Evolutionary conservation across 108 stramenopile genomes (phyloP).

Genomic region (Cyclotella distinguenda): DNA sequence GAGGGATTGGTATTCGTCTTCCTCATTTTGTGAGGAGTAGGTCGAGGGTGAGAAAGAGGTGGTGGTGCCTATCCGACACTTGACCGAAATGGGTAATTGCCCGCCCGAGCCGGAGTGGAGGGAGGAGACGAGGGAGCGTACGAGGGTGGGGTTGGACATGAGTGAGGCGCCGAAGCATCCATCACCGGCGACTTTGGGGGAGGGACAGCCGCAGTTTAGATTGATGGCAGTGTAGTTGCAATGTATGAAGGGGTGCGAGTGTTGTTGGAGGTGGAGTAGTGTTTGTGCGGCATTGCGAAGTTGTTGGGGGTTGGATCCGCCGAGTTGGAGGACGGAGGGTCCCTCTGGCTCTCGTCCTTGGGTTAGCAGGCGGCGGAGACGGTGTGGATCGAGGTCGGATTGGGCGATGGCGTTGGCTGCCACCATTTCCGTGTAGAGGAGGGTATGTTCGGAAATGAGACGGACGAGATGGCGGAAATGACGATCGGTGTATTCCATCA

Average conservation of each 20-base stretch:
- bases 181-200: slow-evolving; percentile 93
- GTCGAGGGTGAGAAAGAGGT: slow-evolving; percentile 44
- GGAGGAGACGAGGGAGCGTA: slow-evolving; percentile 67
- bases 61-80: slow-evolving; percentile 92
- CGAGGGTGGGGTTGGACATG: slow-evolving; percentile 92
- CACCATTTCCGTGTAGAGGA: slow-evolving; percentile 99
- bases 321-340: slow-evolving; percentile 92
- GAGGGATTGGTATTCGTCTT: slow-evolving; percentile 81
- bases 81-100: slow-evolving; percentile 88
- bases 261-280: slow-evolving; percentile 45
- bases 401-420: slow-evolving; percentile 87
- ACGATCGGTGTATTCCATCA: slow-evolving; percentile 99
- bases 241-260: slow-evolving; percentile 30
- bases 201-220: slow-evolving; percentile 98
- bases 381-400: slow-evolving; percentile 18
- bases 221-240: slow-evolving; percentile 96
- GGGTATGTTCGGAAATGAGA: slow-evolving; percentile 76
- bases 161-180: slow-evolving; percentile 98
- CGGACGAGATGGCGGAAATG: slow-evolving; percentile 92
- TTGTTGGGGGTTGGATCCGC: slow-evolving; percentile 88
- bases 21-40: slow-evolving; percentile 63
- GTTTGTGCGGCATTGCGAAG: slow-evolving; percentile 74
- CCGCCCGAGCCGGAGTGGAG: slow-evolving; percentile 74
- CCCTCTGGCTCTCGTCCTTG: slow-evolving; percentile 58
- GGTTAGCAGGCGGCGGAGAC: slow-evolving; percentile 49